Percentiles rank a stretch among this genome's conserved stretches.
Conservation (phyloP, 345 rosid genomes). For the Populus simonii region DNA sequence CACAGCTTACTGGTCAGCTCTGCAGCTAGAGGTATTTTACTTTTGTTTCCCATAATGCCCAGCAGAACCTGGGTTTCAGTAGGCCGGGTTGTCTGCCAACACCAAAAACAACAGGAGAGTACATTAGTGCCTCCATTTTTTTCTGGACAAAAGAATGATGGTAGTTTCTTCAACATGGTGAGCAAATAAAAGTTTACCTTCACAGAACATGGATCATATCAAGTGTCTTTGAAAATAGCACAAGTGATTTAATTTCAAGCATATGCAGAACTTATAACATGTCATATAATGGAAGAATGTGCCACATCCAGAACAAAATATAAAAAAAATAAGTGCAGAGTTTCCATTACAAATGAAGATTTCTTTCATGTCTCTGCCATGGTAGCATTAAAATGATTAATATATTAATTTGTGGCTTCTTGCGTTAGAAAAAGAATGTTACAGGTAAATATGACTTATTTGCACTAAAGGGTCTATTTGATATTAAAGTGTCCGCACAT, state of each 20-base stretch:
- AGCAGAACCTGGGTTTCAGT: constrained; percentile 78
- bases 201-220: not conserved
- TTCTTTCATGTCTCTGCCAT: not conserved
- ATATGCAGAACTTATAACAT: not conserved
- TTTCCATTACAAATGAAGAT: not conserved
- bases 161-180: not conserved
- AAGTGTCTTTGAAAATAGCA: not conserved
- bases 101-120: not conserved
- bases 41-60: constrained; percentile 48
- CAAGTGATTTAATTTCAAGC: not conserved
- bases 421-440: not conserved
- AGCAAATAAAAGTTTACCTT: not conserved
- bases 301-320: not conserved
- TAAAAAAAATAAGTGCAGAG: not conserved
- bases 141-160: not conserved
- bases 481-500: not conserved
- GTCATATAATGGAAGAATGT: not conserved
- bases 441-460: not conserved
- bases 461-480: not conserved
- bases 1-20: constrained; percentile 67
- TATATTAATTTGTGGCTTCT: not conserved
- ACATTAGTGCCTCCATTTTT: not conserved
- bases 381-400: not conserved
- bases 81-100: constrained; percentile 53
- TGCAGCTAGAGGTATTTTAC: constrained; percentile 47